phyloP scores from a whole-genome alignment of 805 yeast species.

The Kodamaea sagamina region DNA sequence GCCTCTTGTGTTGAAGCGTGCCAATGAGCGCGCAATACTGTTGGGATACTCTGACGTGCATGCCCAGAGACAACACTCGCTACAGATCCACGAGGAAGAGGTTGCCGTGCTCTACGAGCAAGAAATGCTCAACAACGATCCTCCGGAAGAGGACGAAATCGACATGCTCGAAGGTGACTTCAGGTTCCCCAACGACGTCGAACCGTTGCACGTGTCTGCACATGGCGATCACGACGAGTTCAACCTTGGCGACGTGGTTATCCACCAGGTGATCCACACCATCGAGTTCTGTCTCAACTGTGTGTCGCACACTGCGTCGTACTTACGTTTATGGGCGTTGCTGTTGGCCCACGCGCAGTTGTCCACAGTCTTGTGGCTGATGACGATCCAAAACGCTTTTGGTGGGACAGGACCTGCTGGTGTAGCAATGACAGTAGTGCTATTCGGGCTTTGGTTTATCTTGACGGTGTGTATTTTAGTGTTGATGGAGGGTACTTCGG shows the following conservation, averaged over 20 bases:
- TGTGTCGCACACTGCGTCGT: slow-evolving; percentile 98
- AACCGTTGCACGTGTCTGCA: slow-evolving; percentile 34
- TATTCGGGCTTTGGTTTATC: slow-evolving; percentile 94
- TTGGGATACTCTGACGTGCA: slow-evolving; percentile 42
- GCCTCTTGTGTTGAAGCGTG: slow-evolving; percentile 69
- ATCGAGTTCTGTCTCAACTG: slow-evolving; percentile 96
- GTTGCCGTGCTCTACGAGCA: slow-evolving; percentile 19
- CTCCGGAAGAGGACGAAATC: slow-evolving; percentile 17
- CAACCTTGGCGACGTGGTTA: slow-evolving; percentile 90
- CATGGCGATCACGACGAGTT: slow-evolving; percentile 59
- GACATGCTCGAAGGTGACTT: slow-evolving; percentile 42
- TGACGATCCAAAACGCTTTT: slow-evolving; percentile 87
- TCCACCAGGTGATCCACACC: slow-evolving; percentile 96
- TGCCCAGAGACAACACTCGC: slow-evolving; percentile 29
- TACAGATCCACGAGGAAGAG: slow-evolving; percentile 45
- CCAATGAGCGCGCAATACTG: slow-evolving; percentile 50
- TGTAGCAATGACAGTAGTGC: slow-evolving; percentile 68
- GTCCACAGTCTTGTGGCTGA: slow-evolving; percentile 92
- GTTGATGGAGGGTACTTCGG: slow-evolving; percentile 98
- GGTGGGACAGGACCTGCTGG: slow-evolving; percentile 64
- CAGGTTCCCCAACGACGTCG: slow-evolving; percentile 38
- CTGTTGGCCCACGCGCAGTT: slow-evolving; percentile 96
- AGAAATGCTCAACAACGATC: slow-evolving; percentile 20
- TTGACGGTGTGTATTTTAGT: slow-evolving; percentile 90
- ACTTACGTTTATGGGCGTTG: slow-evolving; percentile 93